Evolutionary conservation across 2,329 filamentous ascomycete genomes (phyloP), one percentile per base, ranked within the genome.

Genomic region (Venturia aucupariae): DNA sequence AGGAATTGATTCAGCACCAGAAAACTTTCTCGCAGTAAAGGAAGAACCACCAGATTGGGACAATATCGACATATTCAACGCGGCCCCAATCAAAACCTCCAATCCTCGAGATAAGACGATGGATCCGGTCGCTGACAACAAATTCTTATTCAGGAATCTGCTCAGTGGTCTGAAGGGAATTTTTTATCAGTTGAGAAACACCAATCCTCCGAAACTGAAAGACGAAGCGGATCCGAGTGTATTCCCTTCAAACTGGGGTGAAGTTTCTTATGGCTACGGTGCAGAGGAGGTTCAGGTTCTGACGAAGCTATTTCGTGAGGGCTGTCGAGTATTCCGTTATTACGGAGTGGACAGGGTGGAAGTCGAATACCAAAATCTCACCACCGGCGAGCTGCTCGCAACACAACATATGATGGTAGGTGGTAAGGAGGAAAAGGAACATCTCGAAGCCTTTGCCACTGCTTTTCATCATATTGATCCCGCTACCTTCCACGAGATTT

Each of bases 401-500:
- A 96, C 94, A 70, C 90, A 96, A 71, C 95, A 96, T 74, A 96
- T 96, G 84, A 87, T 94, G 51, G 93, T 92, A 0, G 96, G 91
- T 74, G 89, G 86, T 67, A 95, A 96, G 71, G 95, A 99, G 73
- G 95, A 99, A 75, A 99, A 99, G 74, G 94, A 99, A 64, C 82
- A 99, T 10, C 82, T 99, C 7, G 95, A 99, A 79, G 96, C 91
- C 2, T 99, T 99, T 74, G 94, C 93, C 2, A 97, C 94, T 0
- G 92, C 99, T 35, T 99, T 99, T 73, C 94, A 99, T 74, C 95
- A 93, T 76, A 94, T 99, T 68, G 94, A 99, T 72, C 94, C 94
- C 1, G 94, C 95, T 13, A 97, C 93, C 0, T 99, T 99, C 73
- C 92, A 99, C 71, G 94, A 99, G 78, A 92, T 99, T 48, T 99